Evolutionary conservation across 257 asterid species (phyloP), one percentile per base, ranked within the genome.

Genomic region (Ajuga chamaepitys): DNA sequence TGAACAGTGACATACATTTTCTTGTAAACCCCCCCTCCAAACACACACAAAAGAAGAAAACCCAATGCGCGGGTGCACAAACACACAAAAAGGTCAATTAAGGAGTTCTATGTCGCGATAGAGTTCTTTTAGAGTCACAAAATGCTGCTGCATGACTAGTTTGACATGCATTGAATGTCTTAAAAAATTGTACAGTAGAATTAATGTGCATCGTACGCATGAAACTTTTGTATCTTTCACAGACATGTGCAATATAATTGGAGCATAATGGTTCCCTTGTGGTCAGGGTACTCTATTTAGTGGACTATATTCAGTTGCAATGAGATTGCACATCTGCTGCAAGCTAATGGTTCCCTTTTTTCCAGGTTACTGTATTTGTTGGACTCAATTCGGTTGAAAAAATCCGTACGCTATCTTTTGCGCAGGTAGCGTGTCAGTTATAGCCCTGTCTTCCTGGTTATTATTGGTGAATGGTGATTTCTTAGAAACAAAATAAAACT

Each of bases 81-180:
- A 30, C 37, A 30, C 37, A 5, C 4, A 30, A 5, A 30, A 30
- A 0, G 46, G 70, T 70, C 75, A 52, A 40, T 25, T 12, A 11
- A 58, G 30, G 42, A 51, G 58, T 48, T 51, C 7, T 52, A 6
- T 30, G 3, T 20, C 50, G 0, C 21, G 3, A 22, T 9, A 25
- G 34, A 42, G 7, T 12, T 17, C 21, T 34, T 12, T 13, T 4
- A 54, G 42, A 53, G 17, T 66, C 71, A 54, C 30, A 6, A 30
- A 47, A 47, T 46, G 68, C 35, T 46, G 68, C 35, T 46, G 61
- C 52, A 65, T 9, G 52, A 20, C 58, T 69, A 22, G 62, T 52
- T 53, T 70, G 32, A 22, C 62, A n/a, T 52, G 26, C 38, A 28
- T 53, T 62, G 42, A 45, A 63, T 32, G 66, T 54, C 65, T 22